phyloP scores from a whole-genome alignment of 352 stramenopile genomes.

The Nothophytophthora sp. region DNA sequence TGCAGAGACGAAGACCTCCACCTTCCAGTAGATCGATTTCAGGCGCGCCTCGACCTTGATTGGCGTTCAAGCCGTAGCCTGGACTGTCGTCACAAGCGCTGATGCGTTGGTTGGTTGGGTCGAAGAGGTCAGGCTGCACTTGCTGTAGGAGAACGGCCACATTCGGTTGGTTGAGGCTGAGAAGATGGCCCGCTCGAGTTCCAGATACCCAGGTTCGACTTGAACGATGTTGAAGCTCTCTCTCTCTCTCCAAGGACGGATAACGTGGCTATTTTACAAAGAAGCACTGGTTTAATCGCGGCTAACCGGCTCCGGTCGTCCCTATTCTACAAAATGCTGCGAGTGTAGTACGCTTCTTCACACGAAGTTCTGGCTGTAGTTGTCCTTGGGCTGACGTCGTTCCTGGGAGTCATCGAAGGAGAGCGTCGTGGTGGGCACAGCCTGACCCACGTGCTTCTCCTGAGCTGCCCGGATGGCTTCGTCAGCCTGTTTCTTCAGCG shows the following conservation, averaged over 20 bases:
- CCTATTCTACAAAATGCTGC: no score
- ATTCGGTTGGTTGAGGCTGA: slow-evolving; percentile 93
- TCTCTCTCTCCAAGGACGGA: no score
- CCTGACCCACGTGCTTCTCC: slow-evolving; percentile 15
- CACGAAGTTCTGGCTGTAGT: slow-evolving; percentile 45
- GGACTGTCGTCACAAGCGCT: slow-evolving; percentile 90
- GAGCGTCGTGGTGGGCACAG: slow-evolving; percentile 6
- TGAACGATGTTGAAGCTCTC: no score
- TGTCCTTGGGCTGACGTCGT: slow-evolving; percentile 21
- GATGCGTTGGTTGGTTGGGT: slow-evolving; percentile 64
- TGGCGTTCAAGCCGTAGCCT: slow-evolving; percentile 89
- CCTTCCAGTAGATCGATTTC: slow-evolving; percentile 96
- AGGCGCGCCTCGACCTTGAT: slow-evolving; percentile 86
- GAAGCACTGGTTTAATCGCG: no score
- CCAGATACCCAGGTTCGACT: no score
- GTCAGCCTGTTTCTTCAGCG: slow-evolving; percentile 18
- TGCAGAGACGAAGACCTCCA: slow-evolving; percentile 86
- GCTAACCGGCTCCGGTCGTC: no score
- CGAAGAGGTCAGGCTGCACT: slow-evolving; percentile 75
- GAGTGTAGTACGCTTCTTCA: no score
- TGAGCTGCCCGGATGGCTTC: slow-evolving; percentile 18
- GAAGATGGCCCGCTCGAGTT: slow-evolving; percentile 95
- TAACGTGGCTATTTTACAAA: no score
- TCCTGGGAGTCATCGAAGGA: slow-evolving; percentile 24
- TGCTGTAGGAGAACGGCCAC: slow-evolving; percentile 96